A percentile compares a stretch with the other conserved stretches of the same genome.
Evolutionary conservation across 345 rosid genomes (phyloP).

Genomic region (thale cress (Arabidopsis thaliana)): TAIR10.1 NC_003076.8:1313001-1313500

Average conservation of each 20-base stretch:
- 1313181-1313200: background rate
- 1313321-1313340: constrained; percentile 96
- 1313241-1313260: constrained; percentile 26
- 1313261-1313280: constrained; percentile 97
- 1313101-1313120: background rate
- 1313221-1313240: constrained; percentile 5
- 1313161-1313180: constrained; percentile 10
- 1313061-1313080: background rate
- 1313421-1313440: constrained; percentile 98
- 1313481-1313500: constrained; percentile 39
- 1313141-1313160: constrained; percentile 13
- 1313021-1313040: constrained; percentile 82
- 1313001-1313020: constrained; percentile 96
- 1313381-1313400: constrained; percentile 27
- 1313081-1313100: background rate
- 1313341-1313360: constrained; percentile 96
- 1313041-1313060: constrained; percentile 2
- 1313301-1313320: constrained; percentile 95
- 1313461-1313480: constrained; percentile 48
- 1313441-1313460: constrained; percentile 78
- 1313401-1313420: constrained; percentile 29
- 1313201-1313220: background rate
- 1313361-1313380: constrained; percentile 16
- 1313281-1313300: constrained; percentile 98
- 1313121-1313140: constrained; percentile 3